Evolutionary conservation across 1,284 basidiomycete species (phyloP).

Genomic region (Pseudozyma sp.): DNA sequence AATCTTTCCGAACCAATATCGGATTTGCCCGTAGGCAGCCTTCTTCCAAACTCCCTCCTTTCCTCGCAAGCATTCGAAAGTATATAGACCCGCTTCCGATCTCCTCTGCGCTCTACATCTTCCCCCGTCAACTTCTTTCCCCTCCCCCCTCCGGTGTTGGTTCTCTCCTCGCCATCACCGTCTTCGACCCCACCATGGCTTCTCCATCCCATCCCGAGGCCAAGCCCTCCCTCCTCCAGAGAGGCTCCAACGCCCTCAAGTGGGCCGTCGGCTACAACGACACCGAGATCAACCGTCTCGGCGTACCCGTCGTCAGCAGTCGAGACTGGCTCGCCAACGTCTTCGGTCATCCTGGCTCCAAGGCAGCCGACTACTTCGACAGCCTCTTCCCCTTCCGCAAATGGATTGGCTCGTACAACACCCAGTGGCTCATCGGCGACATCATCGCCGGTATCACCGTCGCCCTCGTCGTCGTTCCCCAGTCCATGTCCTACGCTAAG

Average conservation of each 20-base stretch:
- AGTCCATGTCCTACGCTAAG: conserved; percentile 74
- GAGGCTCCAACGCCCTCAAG: conserved; percentile 38
- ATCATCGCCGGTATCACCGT: conserved; percentile 70
- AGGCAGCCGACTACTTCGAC: conserved; percentile 57
- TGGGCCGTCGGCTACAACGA: conserved; percentile 61
- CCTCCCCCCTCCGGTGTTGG: conserved; percentile 6
- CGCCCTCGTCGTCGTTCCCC: conserved; percentile 67
- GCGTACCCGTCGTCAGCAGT: conserved; percentile 65
- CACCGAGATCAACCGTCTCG: conserved; percentile 63
- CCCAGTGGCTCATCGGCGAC: conserved; percentile 68
- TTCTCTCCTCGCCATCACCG: conserved; percentile 4
- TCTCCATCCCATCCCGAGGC: conserved; percentile 17
- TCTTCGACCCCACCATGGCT: conserved; percentile 22
- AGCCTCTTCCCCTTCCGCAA: conserved; percentile 67
- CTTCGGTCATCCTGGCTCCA: conserved; percentile 44
- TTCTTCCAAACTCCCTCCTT: conserved; percentile 5
- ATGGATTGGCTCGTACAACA: conserved; percentile 69
- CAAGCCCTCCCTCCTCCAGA: conserved; percentile 22
- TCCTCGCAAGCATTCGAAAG: neutral
- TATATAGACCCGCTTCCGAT: conserved; percentile 28
- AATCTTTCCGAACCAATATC: too few relatives aligned
- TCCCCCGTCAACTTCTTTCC: neutral
- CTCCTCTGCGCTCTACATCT: neutral
- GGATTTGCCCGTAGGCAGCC: too few relatives aligned
- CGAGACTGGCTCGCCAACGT: conserved; percentile 57